phyloP scores from a whole-genome alignment of 257 asterid genomes.

The Datura wrightii region DNA sequence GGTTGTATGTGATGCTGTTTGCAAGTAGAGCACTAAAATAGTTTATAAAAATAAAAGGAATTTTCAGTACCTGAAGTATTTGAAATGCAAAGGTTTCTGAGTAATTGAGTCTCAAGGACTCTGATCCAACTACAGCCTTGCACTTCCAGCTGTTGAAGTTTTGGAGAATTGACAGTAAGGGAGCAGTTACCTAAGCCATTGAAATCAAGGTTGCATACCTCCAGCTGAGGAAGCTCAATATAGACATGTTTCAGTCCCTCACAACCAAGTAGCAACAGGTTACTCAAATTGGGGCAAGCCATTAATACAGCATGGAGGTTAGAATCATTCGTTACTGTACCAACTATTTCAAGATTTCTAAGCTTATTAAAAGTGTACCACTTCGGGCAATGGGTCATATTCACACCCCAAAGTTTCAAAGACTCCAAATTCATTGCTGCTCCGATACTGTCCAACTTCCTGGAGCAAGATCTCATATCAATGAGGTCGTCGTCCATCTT shows the following conservation, averaged over 20 bases:
- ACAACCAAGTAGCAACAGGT: constrained; percentile 84
- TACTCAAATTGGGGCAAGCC: constrained; percentile 78
- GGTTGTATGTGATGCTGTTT: neutral
- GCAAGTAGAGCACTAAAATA: constrained; percentile 10
- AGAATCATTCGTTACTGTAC: constrained; percentile 77
- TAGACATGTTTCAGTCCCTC: constrained; percentile 70
- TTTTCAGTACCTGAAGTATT: constrained; percentile 69
- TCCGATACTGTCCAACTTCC: constrained; percentile 77
- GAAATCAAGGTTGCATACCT: constrained; percentile 81
- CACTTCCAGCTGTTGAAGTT: constrained; percentile 73
- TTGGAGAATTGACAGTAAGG: constrained; percentile 58
- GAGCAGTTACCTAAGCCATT: constrained; percentile 76
- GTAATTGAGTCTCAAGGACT: constrained; percentile 61
- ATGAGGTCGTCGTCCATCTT: constrained; percentile 70
- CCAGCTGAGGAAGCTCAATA: constrained; percentile 67
- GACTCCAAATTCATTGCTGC: constrained; percentile 81
- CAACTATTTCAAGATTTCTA: constrained; percentile 88
- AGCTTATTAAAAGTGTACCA: constrained; percentile 82
- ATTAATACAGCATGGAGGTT: constrained; percentile 63
- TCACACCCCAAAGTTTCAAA: constrained; percentile 90
- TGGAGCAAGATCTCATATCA: constrained; percentile 46
- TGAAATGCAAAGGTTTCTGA: constrained; percentile 72
- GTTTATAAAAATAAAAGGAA: neutral
- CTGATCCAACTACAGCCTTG: constrained; percentile 90
- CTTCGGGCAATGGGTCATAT: constrained; percentile 72